A percentile compares a stretch with the other conserved stretches of the same genome.
Evolutionary conservation across 2,329 filamentous ascomycete genomes (phyloP).

Genomic region (Colletotrichum tamarilloi): DNA sequence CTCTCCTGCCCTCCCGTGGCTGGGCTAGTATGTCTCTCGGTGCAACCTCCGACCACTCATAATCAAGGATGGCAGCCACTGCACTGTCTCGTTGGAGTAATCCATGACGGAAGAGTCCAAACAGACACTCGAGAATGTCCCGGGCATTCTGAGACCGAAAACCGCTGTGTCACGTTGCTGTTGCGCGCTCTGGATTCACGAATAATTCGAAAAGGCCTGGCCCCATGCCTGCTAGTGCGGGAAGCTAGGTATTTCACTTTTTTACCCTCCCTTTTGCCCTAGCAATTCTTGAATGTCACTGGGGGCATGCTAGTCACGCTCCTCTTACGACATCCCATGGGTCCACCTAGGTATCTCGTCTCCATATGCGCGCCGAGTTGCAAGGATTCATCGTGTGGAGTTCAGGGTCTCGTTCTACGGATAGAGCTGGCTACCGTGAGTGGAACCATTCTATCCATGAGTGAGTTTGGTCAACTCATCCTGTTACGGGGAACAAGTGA

Average conservation of each 20-base stretch:
- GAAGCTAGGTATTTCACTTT: background rate
- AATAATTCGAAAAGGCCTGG: no score
- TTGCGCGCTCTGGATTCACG: no score
- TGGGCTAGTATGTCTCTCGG: background rate
- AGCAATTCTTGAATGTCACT: constrained; percentile 8
- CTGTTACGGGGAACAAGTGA: constrained; percentile 4
- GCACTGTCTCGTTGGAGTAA: background rate
- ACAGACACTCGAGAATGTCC: no score
- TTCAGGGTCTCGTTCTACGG: background rate
- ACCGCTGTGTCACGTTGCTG: background rate
- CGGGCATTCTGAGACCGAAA: background rate
- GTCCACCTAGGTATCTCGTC: background rate
- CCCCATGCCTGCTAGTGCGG: no score
- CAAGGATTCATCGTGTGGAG: background rate
- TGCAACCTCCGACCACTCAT: background rate
- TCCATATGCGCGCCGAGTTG: constrained; percentile 7
- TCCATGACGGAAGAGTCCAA: background rate
- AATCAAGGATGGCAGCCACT: background rate
- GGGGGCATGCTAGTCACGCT: background rate
- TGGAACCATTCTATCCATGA: background rate
- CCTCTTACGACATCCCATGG: background rate
- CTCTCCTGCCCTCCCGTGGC: background rate
- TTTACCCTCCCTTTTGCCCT: background rate
- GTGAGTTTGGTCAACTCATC: background rate
- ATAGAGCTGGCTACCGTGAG: background rate